These are phyloP conservation scores for Magnolia sinica DNA, from an alignment of 164 flowering plant species.

Conservation along the genomic window DNA sequence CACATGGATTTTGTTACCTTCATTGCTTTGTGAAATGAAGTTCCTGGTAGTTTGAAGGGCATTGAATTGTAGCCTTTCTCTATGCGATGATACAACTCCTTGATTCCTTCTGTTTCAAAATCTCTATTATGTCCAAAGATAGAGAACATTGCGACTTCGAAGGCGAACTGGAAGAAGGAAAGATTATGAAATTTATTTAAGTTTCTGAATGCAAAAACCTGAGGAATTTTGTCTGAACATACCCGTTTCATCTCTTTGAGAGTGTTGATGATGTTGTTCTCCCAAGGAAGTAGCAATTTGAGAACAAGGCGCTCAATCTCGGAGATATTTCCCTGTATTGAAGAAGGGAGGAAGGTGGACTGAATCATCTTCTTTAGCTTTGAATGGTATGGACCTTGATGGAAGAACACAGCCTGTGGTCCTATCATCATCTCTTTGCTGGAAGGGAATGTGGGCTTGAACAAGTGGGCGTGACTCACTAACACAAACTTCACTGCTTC, in stretches of 20 bases:
- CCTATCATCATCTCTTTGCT: slow-evolving; percentile 86
- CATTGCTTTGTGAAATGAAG: slow-evolving; percentile 60
- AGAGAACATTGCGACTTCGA: slow-evolving; percentile 75
- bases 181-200: background rate
- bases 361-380: slow-evolving; percentile 68
- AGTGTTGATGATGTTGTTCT: slow-evolving; percentile 25
- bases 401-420: slow-evolving; percentile 78
- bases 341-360: slow-evolving; percentile 61
- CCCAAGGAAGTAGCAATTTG: slow-evolving; percentile 46
- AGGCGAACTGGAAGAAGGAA: slow-evolving; percentile 44
- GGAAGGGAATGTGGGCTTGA: slow-evolving; percentile 71
- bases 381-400: slow-evolving; percentile 73
- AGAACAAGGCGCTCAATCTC: slow-evolving; percentile 57
- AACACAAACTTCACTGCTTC: slow-evolving; percentile 65
- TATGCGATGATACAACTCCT: slow-evolving; percentile 45
- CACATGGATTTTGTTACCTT: slow-evolving; percentile 39
- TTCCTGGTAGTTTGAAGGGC: slow-evolving; percentile 80
- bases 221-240: background rate
- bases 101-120: slow-evolving; percentile 47
- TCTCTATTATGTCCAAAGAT: slow-evolving; percentile 44
- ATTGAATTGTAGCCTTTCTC: slow-evolving; percentile 89
- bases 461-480: slow-evolving; percentile 53
- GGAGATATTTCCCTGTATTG: slow-evolving; percentile 40
- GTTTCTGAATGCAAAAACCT: background rate
- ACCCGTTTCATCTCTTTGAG: slow-evolving; percentile 76